Conservation (phyloP, 148 eudicot genomes). For the Diospyros kaki region DNA sequence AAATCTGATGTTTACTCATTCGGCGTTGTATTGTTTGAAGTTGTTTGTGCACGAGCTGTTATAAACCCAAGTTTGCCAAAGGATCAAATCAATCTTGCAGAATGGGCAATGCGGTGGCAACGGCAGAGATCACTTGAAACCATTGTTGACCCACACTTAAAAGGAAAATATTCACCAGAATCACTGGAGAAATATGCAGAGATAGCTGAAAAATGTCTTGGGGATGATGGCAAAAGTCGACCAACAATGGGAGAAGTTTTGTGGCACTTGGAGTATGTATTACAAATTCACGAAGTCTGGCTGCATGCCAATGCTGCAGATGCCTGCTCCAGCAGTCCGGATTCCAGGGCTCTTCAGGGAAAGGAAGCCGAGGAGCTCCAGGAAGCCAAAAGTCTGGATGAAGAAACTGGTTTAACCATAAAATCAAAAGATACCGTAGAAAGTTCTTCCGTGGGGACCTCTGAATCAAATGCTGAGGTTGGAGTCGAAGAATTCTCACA, state of each 20-base stretch:
- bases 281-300: constrained; percentile 20
- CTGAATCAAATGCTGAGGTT: constrained; percentile 3
- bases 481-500: constrained; percentile 6
- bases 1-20: constrained; percentile 21
- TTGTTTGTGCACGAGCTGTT: constrained; percentile 21
- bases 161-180: constrained; percentile 13
- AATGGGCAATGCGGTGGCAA: constrained; percentile 23
- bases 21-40: constrained; percentile 21
- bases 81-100: constrained; percentile 23
- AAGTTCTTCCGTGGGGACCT: background rate
- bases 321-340: background rate
- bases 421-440: background rate
- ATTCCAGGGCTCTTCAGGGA: background rate
- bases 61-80: constrained; percentile 21
- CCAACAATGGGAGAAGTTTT: constrained; percentile 24
- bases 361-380: constrained; percentile 1
- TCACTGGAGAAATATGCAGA: constrained; percentile 12
- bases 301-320: constrained; percentile 3
- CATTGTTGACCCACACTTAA: constrained; percentile 15
- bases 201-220: constrained; percentile 20
- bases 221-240: constrained; percentile 20
- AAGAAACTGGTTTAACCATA: background rate
- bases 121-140: constrained; percentile 12
- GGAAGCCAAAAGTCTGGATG: background rate
- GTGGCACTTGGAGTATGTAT: constrained; percentile 21